These are phyloP conservation scores for Leucocoprinus sp. DNA, from an alignment of 768 basidiomycete genomes.

Conservation along the genomic window DNA sequence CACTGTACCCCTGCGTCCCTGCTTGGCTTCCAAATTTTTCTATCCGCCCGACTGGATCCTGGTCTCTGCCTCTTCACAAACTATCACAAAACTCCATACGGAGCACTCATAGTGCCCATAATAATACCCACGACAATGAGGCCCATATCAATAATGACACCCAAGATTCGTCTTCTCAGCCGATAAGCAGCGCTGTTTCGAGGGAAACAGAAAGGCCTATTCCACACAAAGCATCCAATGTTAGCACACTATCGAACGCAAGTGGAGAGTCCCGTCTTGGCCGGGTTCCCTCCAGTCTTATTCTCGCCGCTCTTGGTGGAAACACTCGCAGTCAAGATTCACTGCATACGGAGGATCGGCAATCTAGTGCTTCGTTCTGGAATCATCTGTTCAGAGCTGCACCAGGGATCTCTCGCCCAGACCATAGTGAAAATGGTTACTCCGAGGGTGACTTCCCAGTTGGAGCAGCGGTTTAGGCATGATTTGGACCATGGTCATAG, in stretches of 20 bases:
- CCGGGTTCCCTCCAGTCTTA: constrained; percentile 23
- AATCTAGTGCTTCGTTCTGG: constrained; percentile 16
- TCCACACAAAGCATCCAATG: constrained; percentile 22
- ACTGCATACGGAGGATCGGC: constrained; percentile 13
- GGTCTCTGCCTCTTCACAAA: constrained; percentile 7
- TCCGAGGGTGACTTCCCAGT: constrained; percentile 6
- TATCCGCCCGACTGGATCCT: constrained; percentile 6
- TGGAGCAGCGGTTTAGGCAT: constrained; percentile 13
- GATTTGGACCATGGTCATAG: neutral
- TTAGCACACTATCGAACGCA: constrained; percentile 22
- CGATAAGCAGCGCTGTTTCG: neutral
- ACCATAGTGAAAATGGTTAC: constrained; percentile 1
- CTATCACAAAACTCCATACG: constrained; percentile 6
- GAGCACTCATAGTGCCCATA: too few relatives aligned
- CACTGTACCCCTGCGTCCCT: neutral
- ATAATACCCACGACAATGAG: too few relatives aligned
- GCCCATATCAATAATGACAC: neutral
- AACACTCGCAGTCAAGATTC: constrained; percentile 14
- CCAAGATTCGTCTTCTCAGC: neutral
- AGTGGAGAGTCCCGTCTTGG: constrained; percentile 23
- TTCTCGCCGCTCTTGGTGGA: constrained; percentile 30
- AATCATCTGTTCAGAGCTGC: constrained; percentile 12
- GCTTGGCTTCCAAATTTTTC: neutral
- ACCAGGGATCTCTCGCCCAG: constrained; percentile 2
- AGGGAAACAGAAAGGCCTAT: constrained; percentile 8